Conservation (phyloP, 192 early-diverging fungal genomes). For the Ambispora gerdemannii region DNA sequence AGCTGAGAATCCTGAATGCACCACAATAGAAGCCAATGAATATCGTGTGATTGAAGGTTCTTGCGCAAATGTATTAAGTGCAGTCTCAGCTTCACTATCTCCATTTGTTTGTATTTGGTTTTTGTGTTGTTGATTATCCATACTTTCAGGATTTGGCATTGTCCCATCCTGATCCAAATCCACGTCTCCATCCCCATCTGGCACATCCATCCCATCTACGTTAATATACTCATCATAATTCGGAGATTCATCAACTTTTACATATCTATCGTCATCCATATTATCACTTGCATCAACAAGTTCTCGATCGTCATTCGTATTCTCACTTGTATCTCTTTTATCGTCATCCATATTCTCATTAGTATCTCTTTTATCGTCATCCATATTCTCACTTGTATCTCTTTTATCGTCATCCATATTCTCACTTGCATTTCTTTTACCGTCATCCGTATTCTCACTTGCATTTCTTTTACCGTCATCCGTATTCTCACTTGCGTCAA, state of each 20-base stretch:
- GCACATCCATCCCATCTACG: too few species aligned
- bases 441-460: too few species aligned
- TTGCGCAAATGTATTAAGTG: neutral
- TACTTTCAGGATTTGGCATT: neutral
- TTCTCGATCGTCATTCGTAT: too few species aligned
- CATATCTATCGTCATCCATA: too few species aligned
- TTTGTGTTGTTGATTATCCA: neutral
- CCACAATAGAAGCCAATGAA: conserved; percentile 44
- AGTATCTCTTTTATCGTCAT: too few species aligned
- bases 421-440: too few species aligned
- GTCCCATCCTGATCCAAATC: neutral
- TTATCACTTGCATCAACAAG: neutral
- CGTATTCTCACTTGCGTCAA: too few species aligned
- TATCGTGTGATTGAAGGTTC: conserved; percentile 23
- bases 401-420: too few species aligned
- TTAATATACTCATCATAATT: neutral
- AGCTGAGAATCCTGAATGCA: conserved; percentile 46
- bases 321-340: too few species aligned
- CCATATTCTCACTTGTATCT: too few species aligned
- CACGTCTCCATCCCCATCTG: neutral
- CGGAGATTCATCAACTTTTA: neutral
- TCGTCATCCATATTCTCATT: too few species aligned
- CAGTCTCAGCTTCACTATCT: neutral
- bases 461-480: too few species aligned
- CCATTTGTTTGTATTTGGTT: neutral